Percentiles rank a stretch among this genome's conserved stretches.
phyloP scores from a whole-genome alignment of 345 rosid genomes.

The Hibiscus tridactylites region DNA sequence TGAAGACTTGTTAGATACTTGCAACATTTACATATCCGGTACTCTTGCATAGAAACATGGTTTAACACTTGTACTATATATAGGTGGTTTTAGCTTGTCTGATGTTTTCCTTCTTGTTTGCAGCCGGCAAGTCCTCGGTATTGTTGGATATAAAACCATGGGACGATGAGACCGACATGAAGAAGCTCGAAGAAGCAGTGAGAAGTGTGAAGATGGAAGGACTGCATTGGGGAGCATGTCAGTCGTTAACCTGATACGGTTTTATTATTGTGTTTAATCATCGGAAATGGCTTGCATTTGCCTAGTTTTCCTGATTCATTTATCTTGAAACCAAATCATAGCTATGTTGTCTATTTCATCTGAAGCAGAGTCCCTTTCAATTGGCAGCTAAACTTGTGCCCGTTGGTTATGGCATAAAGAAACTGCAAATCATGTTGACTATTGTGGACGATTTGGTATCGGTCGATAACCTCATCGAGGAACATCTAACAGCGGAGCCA shows the following conservation, averaged over 20 bases:
- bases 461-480: background rate
- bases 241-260: slow-evolving; percentile 13
- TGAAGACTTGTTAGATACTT: no score
- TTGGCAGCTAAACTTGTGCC: slow-evolving; percentile 61
- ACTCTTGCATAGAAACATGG: no score
- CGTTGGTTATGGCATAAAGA: slow-evolving; percentile 83
- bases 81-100: background rate
- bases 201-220: slow-evolving; percentile 63
- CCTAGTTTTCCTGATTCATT: no score
- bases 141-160: slow-evolving; percentile 72
- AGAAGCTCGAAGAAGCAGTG: slow-evolving; percentile 73
- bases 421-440: slow-evolving; percentile 72
- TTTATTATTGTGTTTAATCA: background rate
- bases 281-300: background rate
- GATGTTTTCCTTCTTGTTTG: background rate
- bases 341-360: background rate
- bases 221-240: slow-evolving; percentile 73
- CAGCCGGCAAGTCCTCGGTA: slow-evolving; percentile 82
- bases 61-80: background rate
- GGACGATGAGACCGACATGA: slow-evolving; percentile 94
- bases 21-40: no score
- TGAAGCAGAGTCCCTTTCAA: background rate
- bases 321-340: background rate
- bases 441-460: slow-evolving; percentile 63
- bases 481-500: background rate